These are phyloP conservation scores for Diversispora eburnea DNA, from an alignment of 192 early-diverging fungal species.

Conservation along the genomic window DNA sequence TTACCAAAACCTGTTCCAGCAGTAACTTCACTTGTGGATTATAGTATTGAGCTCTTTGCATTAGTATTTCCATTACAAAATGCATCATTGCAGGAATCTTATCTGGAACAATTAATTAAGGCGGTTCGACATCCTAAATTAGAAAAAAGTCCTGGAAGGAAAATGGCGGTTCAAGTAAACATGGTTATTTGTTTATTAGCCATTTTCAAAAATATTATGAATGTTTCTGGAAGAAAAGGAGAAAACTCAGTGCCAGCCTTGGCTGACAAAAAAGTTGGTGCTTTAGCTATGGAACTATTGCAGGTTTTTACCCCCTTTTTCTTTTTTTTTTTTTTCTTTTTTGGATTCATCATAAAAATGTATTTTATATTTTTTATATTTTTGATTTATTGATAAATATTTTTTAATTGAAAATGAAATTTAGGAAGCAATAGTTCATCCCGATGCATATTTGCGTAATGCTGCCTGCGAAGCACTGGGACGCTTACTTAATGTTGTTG, in stretches of 20 bases:
- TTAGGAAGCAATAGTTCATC: constrained; percentile 65
- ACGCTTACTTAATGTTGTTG: constrained; percentile 64
- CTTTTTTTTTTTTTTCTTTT: not conserved
- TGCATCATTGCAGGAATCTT: constrained; percentile 67
- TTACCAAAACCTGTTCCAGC: constrained; percentile 48
- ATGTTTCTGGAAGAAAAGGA: constrained; percentile 32
- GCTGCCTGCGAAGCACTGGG: constrained; percentile 83
- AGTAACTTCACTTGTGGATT: constrained; percentile 68
- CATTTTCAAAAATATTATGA: constrained; percentile 60
- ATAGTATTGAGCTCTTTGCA: constrained; percentile 74
- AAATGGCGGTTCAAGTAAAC: constrained; percentile 79
- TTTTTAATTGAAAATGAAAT: not conserved
- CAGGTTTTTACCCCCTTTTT: constrained; percentile 1
- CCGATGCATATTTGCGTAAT: constrained; percentile 67
- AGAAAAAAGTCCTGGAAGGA: constrained; percentile 66
- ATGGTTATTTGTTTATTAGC: constrained; percentile 68
- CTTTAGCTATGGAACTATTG: constrained; percentile 35
- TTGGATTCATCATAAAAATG: not conserved
- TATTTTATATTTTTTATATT: too few relatives aligned
- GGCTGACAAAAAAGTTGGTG: constrained; percentile 42
- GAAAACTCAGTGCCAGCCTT: constrained; percentile 30
- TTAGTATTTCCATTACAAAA: constrained; percentile 66
- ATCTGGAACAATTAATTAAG: constrained; percentile 72
- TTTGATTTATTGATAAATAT: not conserved
- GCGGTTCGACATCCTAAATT: constrained; percentile 58